These are phyloP conservation scores for Ceratocystis ficicola DNA, from an alignment of 2,329 filamentous ascomycete species.

Conservation along the genomic window DNA sequence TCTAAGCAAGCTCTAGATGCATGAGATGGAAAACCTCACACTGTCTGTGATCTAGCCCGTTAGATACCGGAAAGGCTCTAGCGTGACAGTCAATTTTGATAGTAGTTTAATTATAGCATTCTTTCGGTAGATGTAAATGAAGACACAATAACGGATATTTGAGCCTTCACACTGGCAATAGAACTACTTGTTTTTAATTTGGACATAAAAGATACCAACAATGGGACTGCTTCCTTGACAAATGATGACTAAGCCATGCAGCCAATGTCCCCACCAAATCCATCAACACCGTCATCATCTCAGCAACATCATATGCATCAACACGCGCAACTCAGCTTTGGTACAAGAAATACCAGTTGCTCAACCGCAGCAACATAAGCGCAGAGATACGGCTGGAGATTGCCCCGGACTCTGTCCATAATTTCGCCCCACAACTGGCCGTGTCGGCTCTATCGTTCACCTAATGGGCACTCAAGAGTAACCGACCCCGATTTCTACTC, in stretches of 20 bases:
- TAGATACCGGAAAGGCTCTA: too few relatives aligned
- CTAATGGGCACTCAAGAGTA: conserved; percentile 4
- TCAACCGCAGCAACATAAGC: background rate
- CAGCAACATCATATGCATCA: background rate
- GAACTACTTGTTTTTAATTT: too few relatives aligned
- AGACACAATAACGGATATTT: too few relatives aligned
- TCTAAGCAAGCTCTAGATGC: too few relatives aligned
- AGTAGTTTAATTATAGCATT: too few relatives aligned
- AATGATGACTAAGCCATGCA: background rate
- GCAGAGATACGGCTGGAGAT: background rate
- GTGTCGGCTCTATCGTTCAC: background rate
- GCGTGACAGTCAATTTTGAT: too few relatives aligned
- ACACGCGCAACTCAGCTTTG: background rate
- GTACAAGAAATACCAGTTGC: background rate
- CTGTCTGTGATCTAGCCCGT: too few relatives aligned
- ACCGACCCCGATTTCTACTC: background rate
- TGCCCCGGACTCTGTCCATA: background rate
- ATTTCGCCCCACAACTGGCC: background rate
- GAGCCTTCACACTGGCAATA: too few relatives aligned
- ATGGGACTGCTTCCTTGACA: too few relatives aligned
- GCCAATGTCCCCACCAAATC: background rate
- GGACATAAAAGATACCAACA: too few relatives aligned
- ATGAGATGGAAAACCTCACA: too few relatives aligned
- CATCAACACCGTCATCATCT: conserved; percentile 1
- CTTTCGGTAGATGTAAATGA: too few relatives aligned